phyloP scores from a whole-genome alignment of 1,284 basidiomycete species.

The Pyrrhoderma noxium region DNA sequence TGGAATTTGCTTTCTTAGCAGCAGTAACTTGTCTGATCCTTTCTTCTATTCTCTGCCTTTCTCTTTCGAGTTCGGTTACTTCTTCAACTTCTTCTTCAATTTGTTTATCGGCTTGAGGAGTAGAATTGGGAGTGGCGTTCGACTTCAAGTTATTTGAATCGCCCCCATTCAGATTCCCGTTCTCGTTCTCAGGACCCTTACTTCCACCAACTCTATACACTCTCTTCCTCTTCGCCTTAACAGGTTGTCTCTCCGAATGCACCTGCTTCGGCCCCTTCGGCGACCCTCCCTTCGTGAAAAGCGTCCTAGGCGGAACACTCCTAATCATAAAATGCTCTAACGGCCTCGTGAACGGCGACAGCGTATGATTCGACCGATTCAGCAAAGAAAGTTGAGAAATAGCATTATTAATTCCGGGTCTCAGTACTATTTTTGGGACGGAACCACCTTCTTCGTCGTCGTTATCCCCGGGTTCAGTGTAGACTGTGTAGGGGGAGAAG shows the following conservation, averaged over 20 bases:
- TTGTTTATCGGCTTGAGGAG: background rate
- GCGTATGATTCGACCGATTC: conserved; percentile 80
- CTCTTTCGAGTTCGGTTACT: background rate
- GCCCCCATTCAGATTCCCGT: too few relatives aligned
- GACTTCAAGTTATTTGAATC: too few relatives aligned
- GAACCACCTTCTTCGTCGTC: conserved; percentile 22
- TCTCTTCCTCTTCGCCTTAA: conserved; percentile 74
- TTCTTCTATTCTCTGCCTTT: background rate
- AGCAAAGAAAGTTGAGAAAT: conserved; percentile 81
- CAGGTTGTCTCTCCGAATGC: conserved; percentile 38
- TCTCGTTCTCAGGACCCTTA: too few relatives aligned
- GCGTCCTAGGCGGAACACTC: conserved; percentile 60
- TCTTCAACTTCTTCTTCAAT: background rate
- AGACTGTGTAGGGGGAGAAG: background rate
- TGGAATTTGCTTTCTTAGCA: background rate
- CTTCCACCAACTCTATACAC: conserved; percentile 58
- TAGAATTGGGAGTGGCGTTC: background rate
- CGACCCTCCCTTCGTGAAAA: conserved; percentile 20
- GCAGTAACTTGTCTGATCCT: too few relatives aligned
- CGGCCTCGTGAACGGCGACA: conserved; percentile 85
- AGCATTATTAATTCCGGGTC: conserved; percentile 61
- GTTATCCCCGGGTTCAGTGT: conserved; percentile 23
- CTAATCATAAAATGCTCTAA: conserved; percentile 87
- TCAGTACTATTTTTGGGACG: conserved; percentile 57
- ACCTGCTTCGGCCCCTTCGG: conserved; percentile 1